A percentile compares a stretch with the other conserved stretches of the same genome.
Conservation (phyloP, 306 rosid species). For the Dryas drummondii region DNA sequence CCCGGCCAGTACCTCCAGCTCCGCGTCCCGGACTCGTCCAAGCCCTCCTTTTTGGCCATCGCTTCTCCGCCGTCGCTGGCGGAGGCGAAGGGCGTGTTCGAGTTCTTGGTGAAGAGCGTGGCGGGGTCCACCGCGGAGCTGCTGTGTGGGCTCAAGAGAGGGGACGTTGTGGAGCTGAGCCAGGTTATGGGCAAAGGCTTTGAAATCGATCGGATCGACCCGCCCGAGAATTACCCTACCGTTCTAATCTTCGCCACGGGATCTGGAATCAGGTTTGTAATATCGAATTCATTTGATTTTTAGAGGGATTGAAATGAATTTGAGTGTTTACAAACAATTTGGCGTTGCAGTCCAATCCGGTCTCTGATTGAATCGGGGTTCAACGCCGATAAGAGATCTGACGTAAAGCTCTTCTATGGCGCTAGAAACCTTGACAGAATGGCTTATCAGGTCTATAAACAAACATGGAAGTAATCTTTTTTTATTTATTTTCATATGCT, state of each 20-base stretch:
- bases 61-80: slow-evolving; percentile 86
- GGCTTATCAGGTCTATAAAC: slow-evolving; percentile 83
- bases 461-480: slow-evolving; percentile 2
- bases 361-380: slow-evolving; percentile 86
- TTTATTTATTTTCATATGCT: not conserved
- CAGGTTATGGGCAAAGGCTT: slow-evolving; percentile 83
- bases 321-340: not conserved
- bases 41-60: slow-evolving; percentile 82
- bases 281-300: not conserved
- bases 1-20: slow-evolving; percentile 94
- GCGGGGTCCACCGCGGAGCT: slow-evolving; percentile 86
- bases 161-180: slow-evolving; percentile 81
- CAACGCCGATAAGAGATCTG: slow-evolving; percentile 63
- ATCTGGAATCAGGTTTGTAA: slow-evolving; percentile 81
- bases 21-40: slow-evolving; percentile 49
- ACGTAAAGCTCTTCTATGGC: slow-evolving; percentile 82
- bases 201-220: slow-evolving; percentile 60
- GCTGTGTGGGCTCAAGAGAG: slow-evolving; percentile 74
- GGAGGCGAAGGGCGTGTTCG: slow-evolving; percentile 52
- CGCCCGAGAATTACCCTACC: slow-evolving; percentile 59
- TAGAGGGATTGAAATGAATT: not conserved
- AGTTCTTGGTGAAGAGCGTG: slow-evolving; percentile 82
- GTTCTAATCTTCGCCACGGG: slow-evolving; percentile 83
- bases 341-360: slow-evolving; percentile 71
- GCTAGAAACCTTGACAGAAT: slow-evolving; percentile 84